Percentiles rank a stretch among this genome's conserved stretches.
These are phyloP conservation scores for Diaporthe sp. DNA, from an alignment of 2,329 filamentous ascomycete species.

Conservation along the genomic window DNA sequence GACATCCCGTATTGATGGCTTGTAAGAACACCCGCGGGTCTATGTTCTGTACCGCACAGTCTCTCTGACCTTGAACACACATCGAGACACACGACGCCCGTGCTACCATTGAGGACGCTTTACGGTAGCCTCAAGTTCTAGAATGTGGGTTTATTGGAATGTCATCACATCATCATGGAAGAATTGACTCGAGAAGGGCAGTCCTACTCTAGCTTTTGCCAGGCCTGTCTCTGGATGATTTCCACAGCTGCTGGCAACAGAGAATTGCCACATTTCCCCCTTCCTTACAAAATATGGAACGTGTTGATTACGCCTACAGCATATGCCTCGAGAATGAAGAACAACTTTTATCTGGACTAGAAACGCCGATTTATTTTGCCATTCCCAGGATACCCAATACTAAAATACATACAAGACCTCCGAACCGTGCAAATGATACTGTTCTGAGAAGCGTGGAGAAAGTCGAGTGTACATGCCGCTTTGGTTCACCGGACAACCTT, in stretches of 20 bases:
- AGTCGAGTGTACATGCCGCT: not conserved
- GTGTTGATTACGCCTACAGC: too few species aligned
- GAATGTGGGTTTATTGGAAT: too few species aligned
- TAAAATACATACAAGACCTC: not conserved
- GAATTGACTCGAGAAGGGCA: too few species aligned
- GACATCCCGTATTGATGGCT: not conserved
- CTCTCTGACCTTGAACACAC: too few species aligned
- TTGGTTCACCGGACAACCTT: not conserved
- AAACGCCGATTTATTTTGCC: not conserved
- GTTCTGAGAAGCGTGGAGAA: not conserved
- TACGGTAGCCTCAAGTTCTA: too few species aligned
- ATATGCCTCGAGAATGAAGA: not conserved
- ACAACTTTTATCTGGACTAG: not conserved
- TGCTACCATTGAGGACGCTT: too few species aligned
- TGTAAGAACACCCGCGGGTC: not conserved
- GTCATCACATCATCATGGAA: too few species aligned
- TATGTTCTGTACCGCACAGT: not conserved
- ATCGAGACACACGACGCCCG: too few species aligned
- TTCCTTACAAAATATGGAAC: too few species aligned
- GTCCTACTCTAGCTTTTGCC: too few species aligned
- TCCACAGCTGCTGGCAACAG: not conserved
- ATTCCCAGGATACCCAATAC: not conserved
- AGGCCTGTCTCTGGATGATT: too few species aligned
- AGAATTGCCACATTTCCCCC: too few species aligned
- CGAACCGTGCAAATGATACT: not conserved